Conservation (phyloP, 129 eudicot genomes). For the Arctium minus region DNA sequence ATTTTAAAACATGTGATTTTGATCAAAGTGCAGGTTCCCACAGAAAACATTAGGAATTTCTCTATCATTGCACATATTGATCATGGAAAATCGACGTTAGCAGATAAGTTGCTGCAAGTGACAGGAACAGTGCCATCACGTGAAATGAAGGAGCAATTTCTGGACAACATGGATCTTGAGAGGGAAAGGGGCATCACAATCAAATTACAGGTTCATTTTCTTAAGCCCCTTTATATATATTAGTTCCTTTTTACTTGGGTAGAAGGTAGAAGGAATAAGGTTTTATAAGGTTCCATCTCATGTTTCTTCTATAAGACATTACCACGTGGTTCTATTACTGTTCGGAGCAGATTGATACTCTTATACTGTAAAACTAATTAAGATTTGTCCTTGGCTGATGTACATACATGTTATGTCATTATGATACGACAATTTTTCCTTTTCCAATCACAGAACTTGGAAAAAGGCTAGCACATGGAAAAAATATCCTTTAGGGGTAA, state of each 20-base stretch:
- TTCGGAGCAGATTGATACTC: background rate
- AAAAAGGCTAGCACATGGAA: background rate
- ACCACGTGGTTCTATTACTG: conserved; percentile 14
- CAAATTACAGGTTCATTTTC: conserved; percentile 69
- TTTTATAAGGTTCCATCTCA: conserved; percentile 3
- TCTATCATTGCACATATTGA: conserved; percentile 97
- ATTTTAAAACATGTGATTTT: conserved; percentile 9
- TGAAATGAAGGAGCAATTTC: conserved; percentile 98
- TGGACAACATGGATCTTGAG: conserved; percentile 98
- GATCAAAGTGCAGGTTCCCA: conserved; percentile 65
- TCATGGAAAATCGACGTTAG: conserved; percentile 99
- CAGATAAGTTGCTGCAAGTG: conserved; percentile 90
- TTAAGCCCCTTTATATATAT: conserved; percentile 1
- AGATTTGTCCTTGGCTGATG: conserved; percentile 2
- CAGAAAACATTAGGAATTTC: conserved; percentile 77
- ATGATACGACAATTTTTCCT: background rate
- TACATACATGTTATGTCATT: conserved; percentile 10
- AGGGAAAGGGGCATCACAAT: conserved; percentile 99
- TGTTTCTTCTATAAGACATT: conserved; percentile 13
- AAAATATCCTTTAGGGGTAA: background rate
- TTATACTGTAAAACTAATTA: background rate
- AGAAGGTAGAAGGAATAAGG: background rate
- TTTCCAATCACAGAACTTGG: background rate
- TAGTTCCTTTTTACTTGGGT: background rate
- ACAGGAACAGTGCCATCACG: conserved; percentile 94